Base-by-base conservation (phyloP, 2,329 filamentous ascomycete species). In the Fusarium coicis region DNA sequence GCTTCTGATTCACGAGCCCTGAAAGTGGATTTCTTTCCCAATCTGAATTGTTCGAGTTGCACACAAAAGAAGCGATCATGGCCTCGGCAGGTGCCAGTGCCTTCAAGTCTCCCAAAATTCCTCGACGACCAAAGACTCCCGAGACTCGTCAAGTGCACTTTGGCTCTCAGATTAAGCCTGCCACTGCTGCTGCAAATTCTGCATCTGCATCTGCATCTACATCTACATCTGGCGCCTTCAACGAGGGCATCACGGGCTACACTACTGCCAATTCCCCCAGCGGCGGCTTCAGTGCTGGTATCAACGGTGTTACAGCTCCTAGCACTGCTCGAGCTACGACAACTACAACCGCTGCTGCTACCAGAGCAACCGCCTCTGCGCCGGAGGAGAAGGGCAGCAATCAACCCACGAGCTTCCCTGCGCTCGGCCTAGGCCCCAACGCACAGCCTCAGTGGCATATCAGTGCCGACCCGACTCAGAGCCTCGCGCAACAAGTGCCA, bases 111-210 rank as follows among this genome's bases (percentile, higher is more conserved):
- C 77, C 78, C 68, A 82, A 79, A 72, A 72, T 66, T 15, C 75
- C 74, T 53, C 77, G 76, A 50, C 79, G 77, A 37, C 66, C 74
- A 34, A 80, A 78, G 54, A 74, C 76, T 15, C 70, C 76, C 30
- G 70, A 78, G 43, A 56, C 73, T 72, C 80, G 80, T 53, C 80
- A 82, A 63, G 81, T 82, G 63, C 81, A 75, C 37, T 82, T 82
- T 54, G 75, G 73, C 8, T 55, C 68, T 26, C 65, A 66, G 10
- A 43, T 36, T 14, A 71, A 68, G 19, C 44, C 62, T 7, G 30
- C 11, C 15, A 23, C 59, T 5, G 28, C 28, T 15, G 10, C 58
- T 5, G 28, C 19, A n/a, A 23, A 30, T 11, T 53, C 66, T 30
- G 52, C 63, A 19, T 66, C 62, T 40, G 32, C 30, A 36, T 55